Evolutionary conservation across 371 early-diverging fungal species (phyloP).

Genomic region (Haplosporangium sp.): DNA sequence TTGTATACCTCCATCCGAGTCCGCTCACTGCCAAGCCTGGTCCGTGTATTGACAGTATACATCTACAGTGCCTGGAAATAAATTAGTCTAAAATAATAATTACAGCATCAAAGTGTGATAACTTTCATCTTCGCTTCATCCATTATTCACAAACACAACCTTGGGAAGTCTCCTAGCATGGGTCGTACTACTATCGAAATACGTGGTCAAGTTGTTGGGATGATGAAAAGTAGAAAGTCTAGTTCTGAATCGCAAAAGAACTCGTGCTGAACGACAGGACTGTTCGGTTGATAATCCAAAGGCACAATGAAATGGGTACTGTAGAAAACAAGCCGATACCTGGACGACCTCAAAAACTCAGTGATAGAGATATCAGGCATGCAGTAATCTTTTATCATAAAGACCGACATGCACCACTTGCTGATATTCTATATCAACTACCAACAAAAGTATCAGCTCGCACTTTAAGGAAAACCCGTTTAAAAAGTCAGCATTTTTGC

Average conservation of each 20-base stretch:
- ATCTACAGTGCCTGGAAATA: too few species aligned
- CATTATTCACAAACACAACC: constrained; percentile 6
- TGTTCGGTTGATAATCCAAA: constrained; percentile 6
- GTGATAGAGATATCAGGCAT: neutral
- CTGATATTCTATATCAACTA: neutral
- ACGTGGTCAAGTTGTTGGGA: constrained; percentile 3
- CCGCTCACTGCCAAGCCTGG: too few species aligned
- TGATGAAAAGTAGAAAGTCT: neutral
- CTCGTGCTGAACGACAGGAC: neutral
- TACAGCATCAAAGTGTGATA: too few species aligned
- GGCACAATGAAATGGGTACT: neutral
- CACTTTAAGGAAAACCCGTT: too few species aligned
- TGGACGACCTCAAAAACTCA: neutral
- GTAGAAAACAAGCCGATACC: neutral
- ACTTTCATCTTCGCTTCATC: constrained; percentile 4
- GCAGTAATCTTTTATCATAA: neutral
- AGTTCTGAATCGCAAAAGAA: constrained; percentile 2
- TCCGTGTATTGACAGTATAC: too few species aligned
- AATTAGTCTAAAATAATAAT: too few species aligned
- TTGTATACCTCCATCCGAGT: too few species aligned
- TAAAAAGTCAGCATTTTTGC: too few species aligned
- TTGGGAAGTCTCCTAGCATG: neutral
- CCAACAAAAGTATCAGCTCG: too few species aligned
- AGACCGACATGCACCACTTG: neutral
- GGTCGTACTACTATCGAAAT: constrained; percentile 4